These are phyloP conservation scores for Apophysomyces sp. DNA, from an alignment of 371 early-diverging fungal species.

Conservation along the genomic window DNA sequence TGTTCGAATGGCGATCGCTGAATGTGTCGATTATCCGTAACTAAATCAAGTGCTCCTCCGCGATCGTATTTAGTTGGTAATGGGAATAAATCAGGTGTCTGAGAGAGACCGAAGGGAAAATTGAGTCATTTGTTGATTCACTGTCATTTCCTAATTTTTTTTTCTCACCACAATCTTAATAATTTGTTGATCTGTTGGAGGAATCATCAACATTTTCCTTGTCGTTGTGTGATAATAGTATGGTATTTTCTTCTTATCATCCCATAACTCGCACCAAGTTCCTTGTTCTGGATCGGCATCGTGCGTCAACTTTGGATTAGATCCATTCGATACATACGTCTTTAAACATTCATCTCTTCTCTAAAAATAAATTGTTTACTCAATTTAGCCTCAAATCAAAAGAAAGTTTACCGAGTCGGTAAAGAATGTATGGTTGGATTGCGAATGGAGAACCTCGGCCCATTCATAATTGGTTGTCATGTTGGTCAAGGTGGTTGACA, in stretches of 20 bases:
- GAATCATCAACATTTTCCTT: conserved; percentile 83
- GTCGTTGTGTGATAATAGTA: conserved; percentile 92
- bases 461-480: conserved; percentile 8
- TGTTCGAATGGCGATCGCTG: neutral
- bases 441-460: conserved; percentile 19
- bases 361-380: conserved; percentile 4
- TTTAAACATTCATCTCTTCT: conserved; percentile 17
- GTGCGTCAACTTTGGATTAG: conserved; percentile 19
- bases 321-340: conserved; percentile 10
- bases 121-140: too few relatives aligned
- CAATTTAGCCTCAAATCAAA: neutral
- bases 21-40: neutral
- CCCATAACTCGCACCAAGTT: conserved; percentile 97
- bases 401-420: conserved; percentile 12
- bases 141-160: too few relatives aligned
- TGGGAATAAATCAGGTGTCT: neutral
- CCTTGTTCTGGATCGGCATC: conserved; percentile 53
- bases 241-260: conserved; percentile 76
- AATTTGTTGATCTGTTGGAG: conserved; percentile 73
- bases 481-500: neutral
- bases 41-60: neutral
- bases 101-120: neutral
- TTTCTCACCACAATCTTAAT: conserved; percentile 64
- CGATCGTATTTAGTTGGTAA: neutral
- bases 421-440: conserved; percentile 10